Evolutionary conservation across 2,329 filamentous ascomycete genomes (phyloP), one percentile per base, ranked within the genome.

Genomic region (Fusarium brevicatenulatum): DNA sequence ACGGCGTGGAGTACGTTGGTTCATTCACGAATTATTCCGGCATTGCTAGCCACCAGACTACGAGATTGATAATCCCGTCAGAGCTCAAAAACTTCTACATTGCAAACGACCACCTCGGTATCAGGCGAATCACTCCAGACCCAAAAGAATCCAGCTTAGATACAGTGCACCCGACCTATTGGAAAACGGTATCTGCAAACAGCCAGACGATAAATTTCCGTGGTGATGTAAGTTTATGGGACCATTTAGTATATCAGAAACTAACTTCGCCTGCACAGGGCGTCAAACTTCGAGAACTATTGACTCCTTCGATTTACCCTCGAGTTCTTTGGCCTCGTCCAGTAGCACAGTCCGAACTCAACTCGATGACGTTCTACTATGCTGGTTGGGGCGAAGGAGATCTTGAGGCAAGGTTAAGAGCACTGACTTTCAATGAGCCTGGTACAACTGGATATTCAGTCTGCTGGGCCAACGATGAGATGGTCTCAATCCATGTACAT

Each of bases 311-410:
- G 1, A 9, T 23, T 1, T n/a, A 37, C 7, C 7, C 30, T 23
- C 40, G 12, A 10, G 34, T 62, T 2, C 18, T 55, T 9, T 72
- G 59, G 70, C 25, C 70, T 13, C 19, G 5, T 12, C 69, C 59
- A 12, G 25, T 44, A 19, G 19, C 25, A 9, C 39, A 16, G 4
- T 13, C 21, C 19, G 40, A 49, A 21, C 30, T 71, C 19, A 21
- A 50, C 6, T 15, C 32, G 8, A 54, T 70, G 43, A 5, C 19
- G 6, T 39, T 69, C 1, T 70, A 59, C 40, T 70, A 44, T n/a
- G 52, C 65, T 21, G 66, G 66, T 1, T 69, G 66, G 66, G 66
- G 66, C 11, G 66, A 70, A 19, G 66, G 58, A 8, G 36, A 37
- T 7, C 18, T 32, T 16, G 34, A 47, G 13, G 55, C 67, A 4